A percentile compares a stretch with the other conserved stretches of the same genome.
These are phyloP conservation scores for Trypethelium eluteriae DNA, from an alignment of 495 filamentous ascomycete genomes.

Conservation along the genomic window DNA sequence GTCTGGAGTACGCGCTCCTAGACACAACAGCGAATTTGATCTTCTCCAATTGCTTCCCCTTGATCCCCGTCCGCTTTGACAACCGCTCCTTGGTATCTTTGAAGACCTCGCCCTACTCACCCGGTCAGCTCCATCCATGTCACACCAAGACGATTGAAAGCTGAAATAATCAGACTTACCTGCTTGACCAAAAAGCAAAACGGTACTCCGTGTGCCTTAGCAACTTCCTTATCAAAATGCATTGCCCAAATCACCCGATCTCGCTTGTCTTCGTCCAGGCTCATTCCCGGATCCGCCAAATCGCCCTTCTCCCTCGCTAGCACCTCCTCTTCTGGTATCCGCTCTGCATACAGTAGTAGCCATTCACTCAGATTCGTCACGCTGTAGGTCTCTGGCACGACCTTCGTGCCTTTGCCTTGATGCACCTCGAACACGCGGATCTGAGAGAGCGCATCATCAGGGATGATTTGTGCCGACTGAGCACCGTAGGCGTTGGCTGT, in stretches of 20 bases:
- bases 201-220: constrained; percentile 70
- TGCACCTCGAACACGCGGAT: constrained; percentile 74
- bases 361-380: constrained; percentile 79
- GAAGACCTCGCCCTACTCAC: constrained; percentile 69
- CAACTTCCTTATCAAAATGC: constrained; percentile 84
- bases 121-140: background rate
- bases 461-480: constrained; percentile 46
- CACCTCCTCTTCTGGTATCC: constrained; percentile 65
- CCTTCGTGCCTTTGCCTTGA: constrained; percentile 69
- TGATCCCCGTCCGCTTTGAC: constrained; percentile 82
- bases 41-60: constrained; percentile 97
- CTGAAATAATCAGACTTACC: constrained; percentile 43
- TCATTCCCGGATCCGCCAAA: constrained; percentile 33
- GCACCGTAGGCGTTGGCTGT: background rate
- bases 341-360: constrained; percentile 69
- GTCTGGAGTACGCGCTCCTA: constrained; percentile 59
- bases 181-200: constrained; percentile 85
- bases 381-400: constrained; percentile 53
- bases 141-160: constrained; percentile 4
- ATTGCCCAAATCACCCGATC: constrained; percentile 65
- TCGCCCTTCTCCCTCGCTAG: constrained; percentile 59
- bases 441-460: constrained; percentile 59
- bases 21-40: constrained; percentile 87
- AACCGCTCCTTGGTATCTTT: constrained; percentile 84
- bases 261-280: constrained; percentile 26